Percentiles rank a stretch among this genome's conserved stretches.
These are phyloP conservation scores for Diutina rugosa DNA, from an alignment of 1,139 yeast species.

Conservation along the genomic window DNA sequence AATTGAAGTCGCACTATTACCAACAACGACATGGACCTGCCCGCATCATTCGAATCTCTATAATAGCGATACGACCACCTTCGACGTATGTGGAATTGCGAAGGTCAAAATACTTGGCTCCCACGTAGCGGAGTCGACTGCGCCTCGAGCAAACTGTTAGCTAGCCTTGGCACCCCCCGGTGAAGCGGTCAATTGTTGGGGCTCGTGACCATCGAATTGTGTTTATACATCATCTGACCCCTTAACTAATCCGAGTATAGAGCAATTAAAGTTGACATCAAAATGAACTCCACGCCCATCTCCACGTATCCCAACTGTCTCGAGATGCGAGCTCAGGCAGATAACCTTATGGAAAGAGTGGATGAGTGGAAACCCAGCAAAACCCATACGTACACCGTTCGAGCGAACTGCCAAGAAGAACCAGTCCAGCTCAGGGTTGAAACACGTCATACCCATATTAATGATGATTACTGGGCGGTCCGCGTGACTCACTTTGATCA, in stretches of 20 bases:
- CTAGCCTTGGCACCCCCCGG: neutral
- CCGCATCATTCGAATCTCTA: no score
- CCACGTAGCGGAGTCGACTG: neutral
- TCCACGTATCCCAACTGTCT: neutral
- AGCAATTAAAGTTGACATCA: neutral
- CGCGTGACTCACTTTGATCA: slow-evolving; percentile 6
- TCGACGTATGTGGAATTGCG: neutral
- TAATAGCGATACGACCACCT: no score
- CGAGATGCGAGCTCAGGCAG: neutral
- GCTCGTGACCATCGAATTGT: neutral
- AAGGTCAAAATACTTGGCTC: neutral
- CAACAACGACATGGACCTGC: no score
- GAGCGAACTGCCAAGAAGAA: neutral
- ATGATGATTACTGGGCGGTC: slow-evolving; percentile 8
- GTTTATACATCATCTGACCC: neutral
- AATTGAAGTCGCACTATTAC: no score
- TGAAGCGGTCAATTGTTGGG: neutral
- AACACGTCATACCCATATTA: slow-evolving; percentile 2
- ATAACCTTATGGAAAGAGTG: neutral
- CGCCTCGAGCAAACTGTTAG: neutral
- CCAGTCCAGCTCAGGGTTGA: neutral
- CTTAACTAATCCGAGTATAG: neutral
- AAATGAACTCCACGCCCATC: neutral
- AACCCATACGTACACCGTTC: neutral
- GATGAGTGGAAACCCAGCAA: neutral